Evolutionary conservation across 1,139 yeast genomes (phyloP).

Genomic region (Hemisphaericaspora xylanilytica): DNA sequence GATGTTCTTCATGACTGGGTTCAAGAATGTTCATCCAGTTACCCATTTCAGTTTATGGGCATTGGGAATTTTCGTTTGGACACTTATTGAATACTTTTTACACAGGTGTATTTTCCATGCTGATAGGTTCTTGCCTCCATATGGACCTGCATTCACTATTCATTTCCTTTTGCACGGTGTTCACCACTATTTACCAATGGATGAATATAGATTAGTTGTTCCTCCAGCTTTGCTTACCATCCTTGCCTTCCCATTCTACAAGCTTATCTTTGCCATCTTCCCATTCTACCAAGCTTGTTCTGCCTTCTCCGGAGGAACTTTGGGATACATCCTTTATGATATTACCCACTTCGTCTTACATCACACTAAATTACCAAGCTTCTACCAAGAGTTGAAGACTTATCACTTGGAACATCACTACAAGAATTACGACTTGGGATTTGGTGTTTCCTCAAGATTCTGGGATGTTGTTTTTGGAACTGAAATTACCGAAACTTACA

Average conservation of each 20-base stretch:
- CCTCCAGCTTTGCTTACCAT: conserved; percentile 80
- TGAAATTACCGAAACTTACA: conserved; percentile 38
- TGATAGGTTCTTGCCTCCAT: conserved; percentile 81
- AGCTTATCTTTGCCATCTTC: conserved; percentile 34
- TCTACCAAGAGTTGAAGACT: conserved; percentile 74
- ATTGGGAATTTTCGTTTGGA: conserved; percentile 85
- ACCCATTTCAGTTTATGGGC: conserved; percentile 45
- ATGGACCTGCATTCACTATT: conserved; percentile 67
- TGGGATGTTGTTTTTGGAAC: conserved; percentile 95
- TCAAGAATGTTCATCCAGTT: conserved; percentile 32
- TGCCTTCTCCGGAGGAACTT: conserved; percentile 87
- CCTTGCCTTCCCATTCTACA: conserved; percentile 46
- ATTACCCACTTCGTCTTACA: conserved; percentile 84
- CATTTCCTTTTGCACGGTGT: conserved; percentile 94
- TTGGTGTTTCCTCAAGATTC: conserved; percentile 89
- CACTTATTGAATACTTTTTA: conserved; percentile 78
- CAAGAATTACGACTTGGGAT: conserved; percentile 93
- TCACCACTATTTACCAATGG: conserved; percentile 98
- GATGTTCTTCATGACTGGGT: conserved; percentile 45
- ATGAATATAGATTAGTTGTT: conserved; percentile 84
- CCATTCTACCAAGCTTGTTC: conserved; percentile 51
- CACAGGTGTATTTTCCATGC: conserved; percentile 94
- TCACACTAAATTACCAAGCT: conserved; percentile 76
- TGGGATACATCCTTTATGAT: conserved; percentile 91
- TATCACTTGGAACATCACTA: conserved; percentile 96